These are phyloP conservation scores for Penicillium concentricum DNA, from an alignment of 2,329 filamentous ascomycete species.

Conservation along the genomic window DNA sequence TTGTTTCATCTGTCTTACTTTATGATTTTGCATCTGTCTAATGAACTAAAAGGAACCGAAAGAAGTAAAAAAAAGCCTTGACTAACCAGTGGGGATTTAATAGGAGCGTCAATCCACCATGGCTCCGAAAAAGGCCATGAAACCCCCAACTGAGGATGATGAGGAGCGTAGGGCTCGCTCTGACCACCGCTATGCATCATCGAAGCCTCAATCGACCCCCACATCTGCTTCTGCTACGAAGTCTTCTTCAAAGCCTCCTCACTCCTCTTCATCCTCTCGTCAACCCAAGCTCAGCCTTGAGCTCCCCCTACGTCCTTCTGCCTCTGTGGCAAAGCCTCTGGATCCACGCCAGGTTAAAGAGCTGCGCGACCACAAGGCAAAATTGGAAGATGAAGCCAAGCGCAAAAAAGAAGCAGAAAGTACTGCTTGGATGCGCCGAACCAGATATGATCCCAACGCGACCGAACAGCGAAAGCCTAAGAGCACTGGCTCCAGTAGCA, in stretches of 20 bases:
- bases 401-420: not conserved
- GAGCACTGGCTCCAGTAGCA: not conserved
- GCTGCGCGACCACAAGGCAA: not conserved
- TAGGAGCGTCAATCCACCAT: not conserved
- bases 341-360: not conserved
- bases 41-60: not conserved
- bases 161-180: not conserved
- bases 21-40: not conserved
- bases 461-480: not conserved
- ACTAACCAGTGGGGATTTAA: not conserved
- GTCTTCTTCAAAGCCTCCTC: not conserved
- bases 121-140: not conserved
- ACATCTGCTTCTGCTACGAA: not conserved
- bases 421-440: conserved; percentile 8
- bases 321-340: not conserved
- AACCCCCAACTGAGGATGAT: not conserved
- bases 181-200: not conserved
- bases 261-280: not conserved
- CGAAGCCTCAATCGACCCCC: not conserved
- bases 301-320: not conserved
- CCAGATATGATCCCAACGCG: not conserved
- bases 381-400: not conserved
- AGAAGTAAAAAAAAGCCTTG: not conserved
- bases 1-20: not conserved
- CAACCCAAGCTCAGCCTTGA: not conserved